Conservation (phyloP, 2,329 filamentous ascomycete genomes). For the Mariannaea elegans region DNA sequence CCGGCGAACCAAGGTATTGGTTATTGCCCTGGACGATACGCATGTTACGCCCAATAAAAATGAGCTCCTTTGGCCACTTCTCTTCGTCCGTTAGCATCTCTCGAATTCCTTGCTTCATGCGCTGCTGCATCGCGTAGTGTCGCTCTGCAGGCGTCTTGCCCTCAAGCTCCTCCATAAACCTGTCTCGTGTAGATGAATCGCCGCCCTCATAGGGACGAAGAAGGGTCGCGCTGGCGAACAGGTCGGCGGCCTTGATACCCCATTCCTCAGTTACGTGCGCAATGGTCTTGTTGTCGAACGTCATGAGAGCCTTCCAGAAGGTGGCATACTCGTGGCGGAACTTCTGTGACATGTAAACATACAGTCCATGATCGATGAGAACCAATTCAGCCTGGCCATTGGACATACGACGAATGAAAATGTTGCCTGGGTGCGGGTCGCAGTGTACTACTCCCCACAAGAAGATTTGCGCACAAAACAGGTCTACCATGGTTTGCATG, state of each 20-base stretch:
- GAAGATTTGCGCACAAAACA: constrained; percentile 98
- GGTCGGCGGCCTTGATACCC: constrained; percentile 88
- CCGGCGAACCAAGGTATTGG: constrained; percentile 86
- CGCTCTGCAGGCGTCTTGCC: constrained; percentile 71
- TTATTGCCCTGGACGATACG: constrained; percentile 95
- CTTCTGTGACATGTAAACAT: constrained; percentile 85
- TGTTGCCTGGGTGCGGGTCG: constrained; percentile 96
- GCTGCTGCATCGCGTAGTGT: constrained; percentile 88
- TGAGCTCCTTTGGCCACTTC: constrained; percentile 88
- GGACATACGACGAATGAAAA: constrained; percentile 89
- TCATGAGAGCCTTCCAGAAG: constrained; percentile 95
- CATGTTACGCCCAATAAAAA: constrained; percentile 92
- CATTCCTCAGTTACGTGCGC: constrained; percentile 76
- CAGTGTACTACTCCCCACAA: constrained; percentile 96
- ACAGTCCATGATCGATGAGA: constrained; percentile 95
- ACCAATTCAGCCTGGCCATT: constrained; percentile 88
- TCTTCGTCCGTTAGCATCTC: constrained; percentile 84
- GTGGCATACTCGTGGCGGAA: constrained; percentile 87
- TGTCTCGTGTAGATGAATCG: constrained; percentile 70
- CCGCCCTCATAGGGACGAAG: constrained; percentile 92
- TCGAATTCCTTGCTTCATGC: constrained; percentile 74
- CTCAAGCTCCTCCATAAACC: constrained; percentile 72
- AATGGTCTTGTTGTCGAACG: constrained; percentile 89
- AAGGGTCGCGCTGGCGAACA: constrained; percentile 91
- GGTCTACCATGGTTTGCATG: constrained; percentile 95